These are phyloP conservation scores for Fonsecaea pedrosoi DNA, from an alignment of 2,329 filamentous ascomycete species.

Conservation along the genomic window DNA sequence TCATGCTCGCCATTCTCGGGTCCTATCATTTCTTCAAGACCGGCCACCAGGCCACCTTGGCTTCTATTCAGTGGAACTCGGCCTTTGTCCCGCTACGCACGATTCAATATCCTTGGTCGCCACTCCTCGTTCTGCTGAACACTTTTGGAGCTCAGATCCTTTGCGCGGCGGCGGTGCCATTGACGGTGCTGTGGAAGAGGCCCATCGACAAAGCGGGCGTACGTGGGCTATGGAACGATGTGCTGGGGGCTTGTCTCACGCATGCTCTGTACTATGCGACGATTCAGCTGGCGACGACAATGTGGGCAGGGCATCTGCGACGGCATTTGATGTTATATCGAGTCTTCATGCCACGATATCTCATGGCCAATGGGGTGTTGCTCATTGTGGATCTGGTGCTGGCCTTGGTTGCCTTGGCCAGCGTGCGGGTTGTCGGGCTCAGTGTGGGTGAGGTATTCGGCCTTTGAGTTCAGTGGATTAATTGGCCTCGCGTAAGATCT, in stretches of 20 bases:
- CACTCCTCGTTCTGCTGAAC: constrained; percentile 80
- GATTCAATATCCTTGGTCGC: constrained; percentile 86
- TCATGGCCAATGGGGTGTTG: constrained; percentile 76
- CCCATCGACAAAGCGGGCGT: constrained; percentile 71
- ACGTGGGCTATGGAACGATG: constrained; percentile 57
- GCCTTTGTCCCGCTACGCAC: constrained; percentile 80
- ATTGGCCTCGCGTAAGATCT: not conserved
- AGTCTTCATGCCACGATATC: constrained; percentile 89
- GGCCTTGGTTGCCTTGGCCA: constrained; percentile 73
- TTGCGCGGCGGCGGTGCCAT: constrained; percentile 77
- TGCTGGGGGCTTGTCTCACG: constrained; percentile 73
- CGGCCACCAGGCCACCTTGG: constrained; percentile 87
- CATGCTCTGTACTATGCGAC: constrained; percentile 84
- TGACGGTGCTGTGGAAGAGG: constrained; percentile 87
- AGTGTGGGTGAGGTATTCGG: constrained; percentile 90
- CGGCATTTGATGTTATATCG: constrained; percentile 96
- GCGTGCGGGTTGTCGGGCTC: constrained; percentile 75
- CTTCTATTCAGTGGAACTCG: constrained; percentile 92
- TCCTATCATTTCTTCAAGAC: constrained; percentile 98
- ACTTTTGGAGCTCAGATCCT: constrained; percentile 89
- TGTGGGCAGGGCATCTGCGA: constrained; percentile 86
- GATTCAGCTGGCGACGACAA: constrained; percentile 82
- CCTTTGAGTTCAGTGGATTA: constrained; percentile 58
- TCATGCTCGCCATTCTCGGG: constrained; percentile 84
- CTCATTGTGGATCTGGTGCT: constrained; percentile 77